Percentiles rank a stretch among this genome's conserved stretches.
phyloP scores from a whole-genome alignment of 2,329 filamentous ascomycete genomes.

The Pseudogymnoascus sp. region DNA sequence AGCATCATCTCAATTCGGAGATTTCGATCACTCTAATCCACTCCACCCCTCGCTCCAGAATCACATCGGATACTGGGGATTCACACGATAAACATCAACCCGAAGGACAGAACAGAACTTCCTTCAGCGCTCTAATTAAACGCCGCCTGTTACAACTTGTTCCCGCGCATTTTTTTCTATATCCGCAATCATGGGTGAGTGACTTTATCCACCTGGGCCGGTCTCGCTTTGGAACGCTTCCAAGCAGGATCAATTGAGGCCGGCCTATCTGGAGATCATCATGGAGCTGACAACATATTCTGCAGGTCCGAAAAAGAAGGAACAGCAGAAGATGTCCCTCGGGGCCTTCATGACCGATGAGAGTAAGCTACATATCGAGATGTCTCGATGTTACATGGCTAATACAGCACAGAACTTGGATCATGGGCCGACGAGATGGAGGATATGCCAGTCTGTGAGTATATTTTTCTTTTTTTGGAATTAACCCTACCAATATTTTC shows the following conservation, averaged over 20 bases:
- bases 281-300: neutral
- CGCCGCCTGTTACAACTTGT: neutral
- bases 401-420: constrained; percentile 51
- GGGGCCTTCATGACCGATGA: constrained; percentile 90
- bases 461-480: neutral
- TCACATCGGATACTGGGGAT: constrained; percentile 5
- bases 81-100: constrained; percentile 4
- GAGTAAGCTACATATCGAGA: constrained; percentile 52
- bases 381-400: constrained; percentile 36
- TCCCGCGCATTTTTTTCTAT: constrained; percentile 6
- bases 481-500: neutral
- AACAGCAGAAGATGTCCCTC: constrained; percentile 94
- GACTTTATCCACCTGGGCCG: neutral
- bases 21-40: constrained; percentile 3
- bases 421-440: constrained; percentile 99
- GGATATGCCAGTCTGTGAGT: constrained; percentile 43
- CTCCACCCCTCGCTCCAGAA: constrained; percentile 7
- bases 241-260: constrained; percentile 1
- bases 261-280: neutral
- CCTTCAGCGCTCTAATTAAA: neutral
- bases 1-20: constrained; percentile 8
- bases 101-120: constrained; percentile 7
- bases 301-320: constrained; percentile 50
- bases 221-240: neutral
- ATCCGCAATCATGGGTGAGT: constrained; percentile 7